Conservation (phyloP, 176 grass and related monocot genomes). For the Aegilops speltoides region DNA sequence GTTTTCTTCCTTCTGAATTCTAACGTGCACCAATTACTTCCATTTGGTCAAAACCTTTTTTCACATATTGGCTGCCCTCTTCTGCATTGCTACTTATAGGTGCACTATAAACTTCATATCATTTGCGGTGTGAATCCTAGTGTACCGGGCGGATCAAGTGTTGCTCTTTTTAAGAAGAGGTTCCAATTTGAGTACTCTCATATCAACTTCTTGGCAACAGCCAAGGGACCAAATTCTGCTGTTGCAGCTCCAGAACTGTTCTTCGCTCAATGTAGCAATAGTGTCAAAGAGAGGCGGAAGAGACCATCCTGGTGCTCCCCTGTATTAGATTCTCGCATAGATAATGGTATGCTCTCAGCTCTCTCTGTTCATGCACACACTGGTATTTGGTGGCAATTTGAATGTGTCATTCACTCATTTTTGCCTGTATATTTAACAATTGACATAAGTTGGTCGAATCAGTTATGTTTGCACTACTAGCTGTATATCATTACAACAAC, state of each 20-base stretch:
- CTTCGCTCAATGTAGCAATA: background rate
- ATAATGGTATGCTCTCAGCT: background rate
- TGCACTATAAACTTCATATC: background rate
- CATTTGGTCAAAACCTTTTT: background rate
- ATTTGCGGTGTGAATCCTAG: slow-evolving; percentile 13
- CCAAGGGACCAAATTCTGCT: background rate
- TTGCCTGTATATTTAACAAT: too few species aligned
- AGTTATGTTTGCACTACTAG: too few species aligned
- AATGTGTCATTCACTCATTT: too few species aligned
- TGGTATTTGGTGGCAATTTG: background rate
- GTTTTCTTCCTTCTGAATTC: background rate
- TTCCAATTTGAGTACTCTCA: background rate
- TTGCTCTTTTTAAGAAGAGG: background rate
- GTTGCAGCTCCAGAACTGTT: background rate
- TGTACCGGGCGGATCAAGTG: background rate
- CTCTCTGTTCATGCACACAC: background rate
- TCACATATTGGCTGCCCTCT: background rate
- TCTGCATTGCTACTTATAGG: background rate
- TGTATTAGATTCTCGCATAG: background rate
- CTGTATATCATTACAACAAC: too few species aligned
- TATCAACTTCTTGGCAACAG: slow-evolving; percentile 16
- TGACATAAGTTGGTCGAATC: too few species aligned
- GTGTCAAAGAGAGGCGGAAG: background rate
- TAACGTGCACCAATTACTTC: background rate
- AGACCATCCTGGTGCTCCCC: background rate